phyloP scores from a whole-genome alignment of 164 flowering plant genomes.

The Saururus chinensis region DNA sequence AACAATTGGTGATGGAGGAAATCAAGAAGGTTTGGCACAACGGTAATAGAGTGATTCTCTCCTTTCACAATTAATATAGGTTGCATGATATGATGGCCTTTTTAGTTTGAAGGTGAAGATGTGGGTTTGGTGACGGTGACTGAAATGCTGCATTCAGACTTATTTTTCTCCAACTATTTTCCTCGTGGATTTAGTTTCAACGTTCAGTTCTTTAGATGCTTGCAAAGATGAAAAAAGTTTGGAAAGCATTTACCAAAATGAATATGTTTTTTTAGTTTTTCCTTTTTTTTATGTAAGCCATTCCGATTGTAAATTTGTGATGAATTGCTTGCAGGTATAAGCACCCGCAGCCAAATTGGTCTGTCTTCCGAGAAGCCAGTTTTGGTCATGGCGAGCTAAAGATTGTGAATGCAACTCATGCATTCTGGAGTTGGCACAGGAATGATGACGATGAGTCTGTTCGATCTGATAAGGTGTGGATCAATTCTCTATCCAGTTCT shows the following conservation, averaged over 20 bases:
- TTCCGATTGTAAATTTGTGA: neutral
- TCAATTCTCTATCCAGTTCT: constrained; percentile 54
- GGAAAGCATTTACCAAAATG: neutral
- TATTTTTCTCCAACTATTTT: too few species aligned
- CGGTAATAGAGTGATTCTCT: constrained; percentile 27
- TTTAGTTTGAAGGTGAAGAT: neutral
- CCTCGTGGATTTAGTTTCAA: too few species aligned
- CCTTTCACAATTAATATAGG: too few species aligned
- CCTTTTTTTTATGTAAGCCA: neutral
- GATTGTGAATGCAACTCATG: constrained; percentile 66
- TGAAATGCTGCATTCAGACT: too few species aligned
- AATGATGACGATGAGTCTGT: constrained; percentile 88
- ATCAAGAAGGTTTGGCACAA: constrained; percentile 88
- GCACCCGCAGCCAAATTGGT: constrained; percentile 77
- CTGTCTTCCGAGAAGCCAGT: constrained; percentile 93
- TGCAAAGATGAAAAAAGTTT: neutral
- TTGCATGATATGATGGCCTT: too few species aligned
- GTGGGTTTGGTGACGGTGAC: too few species aligned
- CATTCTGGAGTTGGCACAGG: constrained; percentile 94
- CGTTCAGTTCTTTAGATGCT: too few species aligned
- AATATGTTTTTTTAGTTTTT: neutral
- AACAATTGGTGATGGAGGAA: constrained; percentile 98
- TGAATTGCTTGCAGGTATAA: constrained; percentile 34
- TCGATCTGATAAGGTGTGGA: constrained; percentile 71
- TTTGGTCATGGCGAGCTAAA: constrained; percentile 94